phyloP scores from a whole-genome alignment of 805 yeast species.

The Diddensiella caesifluorescens region DNA sequence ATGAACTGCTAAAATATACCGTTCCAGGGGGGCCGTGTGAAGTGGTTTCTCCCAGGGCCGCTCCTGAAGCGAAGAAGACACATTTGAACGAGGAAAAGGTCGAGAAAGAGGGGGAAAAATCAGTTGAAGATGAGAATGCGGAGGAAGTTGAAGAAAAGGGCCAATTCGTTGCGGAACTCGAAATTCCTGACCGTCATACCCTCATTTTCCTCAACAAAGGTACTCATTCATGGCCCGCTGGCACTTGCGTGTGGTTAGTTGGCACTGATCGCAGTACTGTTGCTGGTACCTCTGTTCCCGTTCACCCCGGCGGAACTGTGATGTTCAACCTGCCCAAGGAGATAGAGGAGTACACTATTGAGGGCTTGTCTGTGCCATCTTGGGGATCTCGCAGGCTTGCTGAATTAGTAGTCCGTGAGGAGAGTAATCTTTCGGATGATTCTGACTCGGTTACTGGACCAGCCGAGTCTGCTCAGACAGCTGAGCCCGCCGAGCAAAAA shows the following conservation, averaged over 20 bases:
- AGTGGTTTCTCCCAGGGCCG: too few relatives aligned
- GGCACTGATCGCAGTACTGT: background rate
- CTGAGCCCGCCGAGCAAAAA: background rate
- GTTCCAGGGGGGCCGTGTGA: too few relatives aligned
- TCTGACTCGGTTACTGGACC: too few relatives aligned
- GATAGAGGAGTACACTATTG: background rate
- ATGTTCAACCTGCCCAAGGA: background rate
- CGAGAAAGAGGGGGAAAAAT: background rate
- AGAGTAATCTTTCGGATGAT: too few relatives aligned
- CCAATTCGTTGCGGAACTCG: too few relatives aligned
- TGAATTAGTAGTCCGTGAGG: too few relatives aligned
- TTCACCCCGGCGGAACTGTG: slow-evolving; percentile 1
- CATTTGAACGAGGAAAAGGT: background rate
- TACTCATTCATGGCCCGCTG: slow-evolving; percentile 16
- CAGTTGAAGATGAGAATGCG: background rate
- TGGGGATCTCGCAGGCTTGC: too few relatives aligned
- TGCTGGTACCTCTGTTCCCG: background rate
- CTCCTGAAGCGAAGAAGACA: too few relatives aligned
- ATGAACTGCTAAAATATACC: slow-evolving; percentile 23
- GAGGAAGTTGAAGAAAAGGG: background rate
- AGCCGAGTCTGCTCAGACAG: slow-evolving; percentile 5
- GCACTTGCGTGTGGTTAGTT: slow-evolving; percentile 3
- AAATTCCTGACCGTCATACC: background rate
- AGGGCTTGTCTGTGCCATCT: background rate
- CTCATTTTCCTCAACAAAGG: slow-evolving; percentile 15